A percentile compares a stretch with the other conserved stretches of the same genome.
Evolutionary conservation across 2,329 filamentous ascomycete genomes (phyloP).

Genomic region (Alternaria triticimaculans): DNA sequence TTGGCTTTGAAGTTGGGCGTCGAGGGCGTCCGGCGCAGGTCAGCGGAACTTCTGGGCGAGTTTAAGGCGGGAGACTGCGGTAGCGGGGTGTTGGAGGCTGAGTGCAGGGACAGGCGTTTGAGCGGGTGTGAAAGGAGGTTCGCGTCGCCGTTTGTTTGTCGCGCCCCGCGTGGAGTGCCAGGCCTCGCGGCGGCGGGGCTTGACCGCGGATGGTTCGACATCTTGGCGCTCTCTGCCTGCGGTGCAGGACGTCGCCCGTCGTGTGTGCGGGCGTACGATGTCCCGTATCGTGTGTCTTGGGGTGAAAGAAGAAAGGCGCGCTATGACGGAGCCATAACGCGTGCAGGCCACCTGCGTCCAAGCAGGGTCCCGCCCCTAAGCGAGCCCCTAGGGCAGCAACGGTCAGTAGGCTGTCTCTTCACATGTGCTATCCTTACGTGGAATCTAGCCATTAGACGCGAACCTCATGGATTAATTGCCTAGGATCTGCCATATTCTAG

Average conservation of each 20-base stretch:
- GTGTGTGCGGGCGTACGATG: conserved; percentile 5
- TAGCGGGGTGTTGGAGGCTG: conserved; percentile 37
- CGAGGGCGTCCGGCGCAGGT: conserved; percentile 28
- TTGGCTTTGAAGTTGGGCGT: conserved; percentile 38
- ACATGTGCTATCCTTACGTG: not conserved
- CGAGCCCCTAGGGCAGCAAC: conserved; percentile 16
- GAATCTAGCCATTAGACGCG: not conserved
- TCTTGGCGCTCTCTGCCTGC: conserved; percentile 32
- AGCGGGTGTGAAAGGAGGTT: conserved; percentile 41
- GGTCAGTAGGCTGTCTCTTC: conserved; percentile 15
- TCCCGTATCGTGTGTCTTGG: conserved; percentile 1
- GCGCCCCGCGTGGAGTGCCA: conserved; percentile 18
- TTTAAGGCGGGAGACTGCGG: conserved; percentile 39
- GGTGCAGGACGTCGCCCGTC: conserved; percentile 30
- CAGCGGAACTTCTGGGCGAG: conserved; percentile 25
- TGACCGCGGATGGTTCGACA: conserved; percentile 32
- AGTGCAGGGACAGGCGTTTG: conserved; percentile 48
- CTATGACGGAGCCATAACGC: conserved; percentile 21
- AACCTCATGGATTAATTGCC: not conserved
- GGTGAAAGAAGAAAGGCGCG: conserved; percentile 20
- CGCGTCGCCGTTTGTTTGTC: conserved; percentile 47
- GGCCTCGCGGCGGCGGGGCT: conserved; percentile 15
- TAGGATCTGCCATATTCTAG: not conserved
- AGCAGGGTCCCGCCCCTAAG: conserved; percentile 17
- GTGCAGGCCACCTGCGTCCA: conserved; percentile 11